Evolutionary conservation across 2,329 filamentous ascomycete genomes (phyloP), one percentile per base, ranked within the genome.

Genomic region (Talaromyces sp.): DNA sequence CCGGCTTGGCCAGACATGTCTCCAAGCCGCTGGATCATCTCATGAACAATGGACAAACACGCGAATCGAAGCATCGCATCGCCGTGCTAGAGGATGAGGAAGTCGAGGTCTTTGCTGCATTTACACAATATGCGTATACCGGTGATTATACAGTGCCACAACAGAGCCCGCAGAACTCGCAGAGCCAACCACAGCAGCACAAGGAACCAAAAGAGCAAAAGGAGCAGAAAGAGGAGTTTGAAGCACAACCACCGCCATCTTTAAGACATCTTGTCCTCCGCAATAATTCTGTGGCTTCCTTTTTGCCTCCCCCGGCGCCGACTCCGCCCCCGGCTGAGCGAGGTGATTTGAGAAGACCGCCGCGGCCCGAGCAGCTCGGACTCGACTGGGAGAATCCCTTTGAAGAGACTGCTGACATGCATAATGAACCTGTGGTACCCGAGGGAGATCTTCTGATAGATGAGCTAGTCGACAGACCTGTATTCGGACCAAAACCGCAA

Each of bases 51-150:
- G 76, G 77, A 48, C 68, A 75, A 26, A 79, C 78, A 56, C 72
- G 74, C 41, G 79, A 81, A 63, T 77, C 78, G 3, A 72, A 70
- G 41, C 73, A 76, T 48, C 70, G 73, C 11, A 73, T 76, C 32
- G 77, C 74, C 12, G 70, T 77, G 19, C 64, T 79, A 60, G 76
- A 79, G 56, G 77, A 81, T 4, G 73, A 79, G 54, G 77, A 81
- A 61, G 78, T 79, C 12, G 74, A 77, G 51, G 81, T 79, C 1
- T 81, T 82, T 61, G 69, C 77, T 29, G 75, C 74, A 1, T 81
- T 82, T 64, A 77, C 74, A 62, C 75, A 82, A 62, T 81, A 77
- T 70, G 78, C 78, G 12, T 82, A 82, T 61, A 80, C 76, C 0
- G 77, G 79, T 10, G 72, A 80, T 57, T 82, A 81, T 62, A 72